Base-by-base conservation (phyloP, 2,329 filamentous ascomycete genomes). In the Microascus cirrosus region DNA sequence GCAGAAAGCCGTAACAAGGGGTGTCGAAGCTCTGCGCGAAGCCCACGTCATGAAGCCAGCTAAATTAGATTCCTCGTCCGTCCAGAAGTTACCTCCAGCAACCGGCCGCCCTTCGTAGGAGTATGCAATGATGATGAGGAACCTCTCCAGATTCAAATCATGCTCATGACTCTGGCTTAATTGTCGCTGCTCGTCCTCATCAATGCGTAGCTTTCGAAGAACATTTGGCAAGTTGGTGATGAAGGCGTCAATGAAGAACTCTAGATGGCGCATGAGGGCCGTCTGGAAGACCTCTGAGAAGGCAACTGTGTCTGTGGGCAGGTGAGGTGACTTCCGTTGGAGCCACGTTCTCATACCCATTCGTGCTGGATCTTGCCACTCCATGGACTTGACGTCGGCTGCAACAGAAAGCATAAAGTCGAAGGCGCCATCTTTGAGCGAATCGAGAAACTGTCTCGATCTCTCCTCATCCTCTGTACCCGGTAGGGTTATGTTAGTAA, bases 41-140 rank as follows among this genome's bases (percentile, higher is more conserved):
- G 92, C 89, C 94, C 94, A 99, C 62, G 95, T 89, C 68, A 99
- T 80, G 68, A 99, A 99, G 0, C 94, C 94, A 61, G 92, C 89
- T 35, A 99, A 76, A 64, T 96, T 96, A 67, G 91, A 91, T 65
- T 99, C 94, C 1, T 88, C 85, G 67, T 96, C 92, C 35, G 82
- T 82, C 94, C 94, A 99, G 64, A 97, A 97, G 53, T 86, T 87
- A 66, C 89, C 84, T 11, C 92, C 90, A 28, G 90, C 87, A 56
- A 96, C 90, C 18, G 88, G 83, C 39, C 91, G 86, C 34, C 87
- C 84, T 66, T 97, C 90, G 66, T 93, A 99, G 4, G 91, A 83
- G 67, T 94, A 96, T 3, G 94, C 88, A 60, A 97, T 93, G 61
- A 97, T 86, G 62, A 97, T 81, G 58, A 99, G 79, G 69, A 99